Evolutionary conservation across 116 monocot species (phyloP).

Genomic region (Iris pallida): DNA sequence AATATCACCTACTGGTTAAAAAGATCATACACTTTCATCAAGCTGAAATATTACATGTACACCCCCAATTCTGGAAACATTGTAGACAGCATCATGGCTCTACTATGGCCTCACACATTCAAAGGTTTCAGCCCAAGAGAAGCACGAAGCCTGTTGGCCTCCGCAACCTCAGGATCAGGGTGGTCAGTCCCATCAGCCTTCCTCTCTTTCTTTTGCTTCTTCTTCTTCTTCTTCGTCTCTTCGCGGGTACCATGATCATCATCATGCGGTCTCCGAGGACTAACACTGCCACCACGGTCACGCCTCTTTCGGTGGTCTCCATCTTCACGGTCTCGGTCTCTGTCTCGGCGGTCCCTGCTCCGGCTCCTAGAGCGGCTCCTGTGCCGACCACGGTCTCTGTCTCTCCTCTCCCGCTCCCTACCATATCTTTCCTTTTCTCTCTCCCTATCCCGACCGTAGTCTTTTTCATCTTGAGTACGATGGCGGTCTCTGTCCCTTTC

Average conservation of each 20-base stretch:
- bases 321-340: conserved; percentile 60
- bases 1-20: too few species aligned
- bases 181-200: conserved; percentile 86
- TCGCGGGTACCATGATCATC: conserved; percentile 27
- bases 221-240: too few species aligned
- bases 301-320: conserved; percentile 66
- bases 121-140: conserved; percentile 83
- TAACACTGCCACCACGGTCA: conserved; percentile 42
- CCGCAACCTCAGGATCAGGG: conserved; percentile 90
- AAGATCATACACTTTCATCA: too few species aligned
- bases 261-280: conserved; percentile 44
- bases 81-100: too few species aligned
- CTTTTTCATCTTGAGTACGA: conserved; percentile 26
- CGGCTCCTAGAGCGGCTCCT: conserved; percentile 68
- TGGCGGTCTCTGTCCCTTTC: conserved; percentile 47
- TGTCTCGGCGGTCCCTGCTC: conserved; percentile 66
- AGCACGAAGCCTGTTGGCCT: conserved; percentile 82
- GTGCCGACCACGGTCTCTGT: conserved; percentile 34
- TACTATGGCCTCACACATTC: conserved; percentile 35
- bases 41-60: too few species aligned
- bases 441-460: conserved; percentile 18
- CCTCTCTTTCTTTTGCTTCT: conserved; percentile 81
- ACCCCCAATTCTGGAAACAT: too few species aligned
- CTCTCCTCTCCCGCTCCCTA: conserved; percentile 30
- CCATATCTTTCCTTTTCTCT: conserved; percentile 36